phyloP scores from a whole-genome alignment of 257 asterid genomes.

The Solanum okadae region DNA sequence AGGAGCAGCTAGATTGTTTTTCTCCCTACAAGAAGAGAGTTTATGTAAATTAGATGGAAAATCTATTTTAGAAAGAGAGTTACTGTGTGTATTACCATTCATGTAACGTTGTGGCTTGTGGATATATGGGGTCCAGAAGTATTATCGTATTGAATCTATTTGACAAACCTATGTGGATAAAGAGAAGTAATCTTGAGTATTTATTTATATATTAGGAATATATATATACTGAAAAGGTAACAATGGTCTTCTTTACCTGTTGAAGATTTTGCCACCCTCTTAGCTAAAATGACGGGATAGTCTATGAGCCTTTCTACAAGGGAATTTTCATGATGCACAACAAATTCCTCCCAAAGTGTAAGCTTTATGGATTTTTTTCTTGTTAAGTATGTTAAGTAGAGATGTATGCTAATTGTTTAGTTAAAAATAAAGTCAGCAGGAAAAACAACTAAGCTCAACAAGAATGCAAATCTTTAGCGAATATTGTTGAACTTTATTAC shows the following conservation, averaged over 20 bases:
- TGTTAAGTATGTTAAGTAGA: too few species aligned
- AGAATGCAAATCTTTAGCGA: too few species aligned
- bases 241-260: background rate
- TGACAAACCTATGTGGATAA: too few species aligned
- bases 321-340: background rate
- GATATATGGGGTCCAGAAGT: background rate
- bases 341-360: background rate
- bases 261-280: background rate
- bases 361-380: background rate
- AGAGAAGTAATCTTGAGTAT: background rate
- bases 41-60: too few species aligned
- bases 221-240: too few species aligned
- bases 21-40: background rate
- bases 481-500: too few species aligned
- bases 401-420: too few species aligned
- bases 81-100: too few species aligned
- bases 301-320: background rate
- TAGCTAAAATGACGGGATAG: background rate
- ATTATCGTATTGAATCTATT: too few species aligned
- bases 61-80: fast-evolving
- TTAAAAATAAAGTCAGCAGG: too few species aligned
- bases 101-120: background rate
- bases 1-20: fast-evolving
- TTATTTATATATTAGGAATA: too few species aligned
- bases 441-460: too few species aligned